Base-by-base conservation (phyloP, 805 yeast species). In the Blastobotrys chiropterorum region DNA sequence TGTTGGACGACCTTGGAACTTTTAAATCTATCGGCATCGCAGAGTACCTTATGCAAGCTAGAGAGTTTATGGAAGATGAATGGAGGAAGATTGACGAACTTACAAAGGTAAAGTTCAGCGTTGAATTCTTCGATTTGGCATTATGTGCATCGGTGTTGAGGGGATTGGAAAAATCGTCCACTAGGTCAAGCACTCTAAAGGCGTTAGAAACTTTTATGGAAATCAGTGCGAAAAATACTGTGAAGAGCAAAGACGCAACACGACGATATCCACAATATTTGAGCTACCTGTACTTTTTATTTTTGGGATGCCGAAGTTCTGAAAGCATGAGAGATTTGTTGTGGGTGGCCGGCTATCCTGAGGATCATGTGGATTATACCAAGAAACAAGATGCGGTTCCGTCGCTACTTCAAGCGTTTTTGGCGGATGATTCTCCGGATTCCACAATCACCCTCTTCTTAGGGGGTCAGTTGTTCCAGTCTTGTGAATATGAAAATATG, bases 271-370 rank as follows among this genome's bases (percentile, higher is more conserved):
- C 62, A 2, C 22, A 54, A 1, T 58, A 60, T 26, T 22, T 62
- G 48, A 51, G 60, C 46, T 63, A 59, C 42, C 51, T 63, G 14
- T 62, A 54, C 42, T 53, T 63, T 38, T 31, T 62, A 41, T 63
- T 51, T 34, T 48, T 63, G 45, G 56, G 63, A 14, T 58, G 61
- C 38, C 51, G 61, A 47, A 51, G 60, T 14, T 53, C 55, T 2
- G 21, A 44, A 11, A 62, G 61, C 16, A 34, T 62, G 50, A 54
- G 57, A 30, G 57, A 59, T 19, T 49, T 56, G 46, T 53, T 60
- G 20, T 59, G 64, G 63, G 47, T 60, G 14, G 62, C 64, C 1
- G 65, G 66, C 1, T 62, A 56, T 48, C 57, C 62, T 5, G 62
- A 59, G 15, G 59, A 57, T 6, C 54, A 51, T 17, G 21, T 46